Percentiles rank a stretch among this genome's conserved stretches.
phyloP scores from a whole-genome alignment of 441 rosid species.

The Erysimum pusillum region DNA sequence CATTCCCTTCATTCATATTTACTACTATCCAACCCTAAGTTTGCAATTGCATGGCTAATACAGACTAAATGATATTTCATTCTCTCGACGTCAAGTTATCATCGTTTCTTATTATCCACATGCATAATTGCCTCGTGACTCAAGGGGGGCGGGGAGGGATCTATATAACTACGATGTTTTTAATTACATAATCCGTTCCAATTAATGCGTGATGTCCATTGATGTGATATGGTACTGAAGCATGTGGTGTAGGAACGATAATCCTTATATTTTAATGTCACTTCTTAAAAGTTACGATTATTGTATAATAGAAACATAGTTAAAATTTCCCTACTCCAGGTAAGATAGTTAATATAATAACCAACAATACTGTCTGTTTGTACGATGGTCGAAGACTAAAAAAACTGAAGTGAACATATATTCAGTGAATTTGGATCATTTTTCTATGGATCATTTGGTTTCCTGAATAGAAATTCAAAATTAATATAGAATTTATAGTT shows the following conservation, averaged over 20 bases:
- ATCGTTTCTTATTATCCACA: conserved; percentile 36
- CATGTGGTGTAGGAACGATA: conserved; percentile 28
- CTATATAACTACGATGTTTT: conserved; percentile 24
- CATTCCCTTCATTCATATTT: conserved; percentile 47
- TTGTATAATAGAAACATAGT: neutral
- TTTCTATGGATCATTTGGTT: neutral
- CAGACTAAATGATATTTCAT: conserved; percentile 4
- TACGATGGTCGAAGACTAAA: conserved; percentile 3
- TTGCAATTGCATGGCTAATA: conserved; percentile 43
- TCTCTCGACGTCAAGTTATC: conserved; percentile 31
- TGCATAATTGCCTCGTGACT: conserved; percentile 24
- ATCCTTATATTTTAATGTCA: conserved; percentile 6
- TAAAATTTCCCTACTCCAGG: neutral
- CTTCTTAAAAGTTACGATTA: conserved; percentile 16
- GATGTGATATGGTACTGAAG: conserved; percentile 30
- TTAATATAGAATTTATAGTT: neutral
- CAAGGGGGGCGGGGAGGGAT: neutral
- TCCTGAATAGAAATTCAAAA: neutral
- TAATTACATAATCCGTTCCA: conserved; percentile 15
- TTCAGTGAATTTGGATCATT: neutral
- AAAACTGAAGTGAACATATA: neutral
- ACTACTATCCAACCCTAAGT: conserved; percentile 39
- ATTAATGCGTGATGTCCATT: conserved; percentile 21
- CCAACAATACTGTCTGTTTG: neutral
- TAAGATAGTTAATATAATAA: neutral